Evolutionary conservation across 2,329 filamentous ascomycete species (phyloP).

Genomic region (Arthrinium phaeospermum): DNA sequence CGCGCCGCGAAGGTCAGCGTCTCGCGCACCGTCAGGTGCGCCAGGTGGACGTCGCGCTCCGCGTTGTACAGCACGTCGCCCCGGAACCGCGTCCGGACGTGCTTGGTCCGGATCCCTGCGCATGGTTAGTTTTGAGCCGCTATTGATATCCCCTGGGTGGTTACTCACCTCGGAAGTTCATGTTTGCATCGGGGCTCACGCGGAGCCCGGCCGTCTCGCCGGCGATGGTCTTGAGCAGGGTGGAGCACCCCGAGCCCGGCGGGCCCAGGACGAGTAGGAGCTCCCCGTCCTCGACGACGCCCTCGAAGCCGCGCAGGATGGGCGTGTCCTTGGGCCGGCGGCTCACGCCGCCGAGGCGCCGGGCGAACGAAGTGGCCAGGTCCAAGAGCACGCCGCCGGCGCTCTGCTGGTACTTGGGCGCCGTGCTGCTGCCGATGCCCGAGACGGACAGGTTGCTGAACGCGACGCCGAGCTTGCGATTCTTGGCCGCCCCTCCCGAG

Average conservation of each 20-base stretch:
- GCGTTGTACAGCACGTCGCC: constrained; percentile 10
- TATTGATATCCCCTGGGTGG: neutral
- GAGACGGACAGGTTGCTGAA: neutral
- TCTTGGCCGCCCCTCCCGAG: neutral
- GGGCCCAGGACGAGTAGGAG: neutral
- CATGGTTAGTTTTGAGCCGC: neutral
- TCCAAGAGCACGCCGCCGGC: neutral
- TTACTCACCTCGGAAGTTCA: neutral
- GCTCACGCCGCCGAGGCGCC: neutral
- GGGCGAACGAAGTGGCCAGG: neutral
- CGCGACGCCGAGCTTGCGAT: neutral
- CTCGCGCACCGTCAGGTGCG: constrained; percentile 3
- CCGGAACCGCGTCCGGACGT: constrained; percentile 6
- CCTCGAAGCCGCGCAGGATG: constrained; percentile 70
- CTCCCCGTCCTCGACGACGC: constrained; percentile 55
- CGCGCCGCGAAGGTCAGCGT: neutral
- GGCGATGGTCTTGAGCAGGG: constrained; percentile 16
- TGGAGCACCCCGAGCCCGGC: constrained; percentile 19
- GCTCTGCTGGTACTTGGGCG: neutral
- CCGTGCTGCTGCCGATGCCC: neutral
- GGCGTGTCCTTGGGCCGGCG: neutral
- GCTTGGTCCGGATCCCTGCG: constrained; percentile 3
- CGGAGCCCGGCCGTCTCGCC: constrained; percentile 7
- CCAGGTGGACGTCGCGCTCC: neutral
- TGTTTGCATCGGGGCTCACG: neutral